Evolutionary conservation across 2,329 filamentous ascomycete genomes (phyloP), one percentile per base, ranked within the genome.

Genomic region (Cryoendolithus antarcticus): DNA sequence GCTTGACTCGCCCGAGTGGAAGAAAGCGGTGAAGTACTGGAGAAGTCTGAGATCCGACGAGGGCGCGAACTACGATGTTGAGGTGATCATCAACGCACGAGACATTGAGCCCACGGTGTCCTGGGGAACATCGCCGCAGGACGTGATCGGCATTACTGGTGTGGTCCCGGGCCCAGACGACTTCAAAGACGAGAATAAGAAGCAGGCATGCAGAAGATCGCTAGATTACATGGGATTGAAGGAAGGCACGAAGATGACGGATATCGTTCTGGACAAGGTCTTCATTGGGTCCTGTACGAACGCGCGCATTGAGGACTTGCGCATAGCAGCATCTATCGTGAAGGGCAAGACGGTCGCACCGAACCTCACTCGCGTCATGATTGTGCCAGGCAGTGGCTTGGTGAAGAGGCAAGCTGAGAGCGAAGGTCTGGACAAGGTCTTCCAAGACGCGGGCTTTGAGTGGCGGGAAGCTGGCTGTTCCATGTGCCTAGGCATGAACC

Each of bases 401-500:
- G 82, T 98, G 53, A 96, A 95, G 71, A 76, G 80, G 44, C 82
- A 86, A 62, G 91, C 91, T 5, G 89, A 98, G 64, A 68, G 75
- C 2, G 91, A 96, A 63, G 89, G 89, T 38, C 77, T 98, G 4
- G 85, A 96, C 65, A 85, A 86, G 69, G 82, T 95, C 57, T 96
- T 98, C 64, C 57, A 67, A 6, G 85, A 93, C 45, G 88, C 91
- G 35, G 91, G 91, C 6, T 96, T 96, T 50, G 89, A 96, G 62
- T 96, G 89, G 89, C 78, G 91, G 59, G 91, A 98, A 67, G 91
- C 91, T 49, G 91, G 91, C 36, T 98, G 91, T 74, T 93, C 84
- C 46, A 98, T 98, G 91, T 96, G 91, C 60, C 74, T 98, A 40
- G 91, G 89, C 60, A 98, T 98, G 89, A 98, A 98, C 70, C 89